phyloP scores from a whole-genome alignment of 345 rosid species.

The Aurinia saxatilis region DNA sequence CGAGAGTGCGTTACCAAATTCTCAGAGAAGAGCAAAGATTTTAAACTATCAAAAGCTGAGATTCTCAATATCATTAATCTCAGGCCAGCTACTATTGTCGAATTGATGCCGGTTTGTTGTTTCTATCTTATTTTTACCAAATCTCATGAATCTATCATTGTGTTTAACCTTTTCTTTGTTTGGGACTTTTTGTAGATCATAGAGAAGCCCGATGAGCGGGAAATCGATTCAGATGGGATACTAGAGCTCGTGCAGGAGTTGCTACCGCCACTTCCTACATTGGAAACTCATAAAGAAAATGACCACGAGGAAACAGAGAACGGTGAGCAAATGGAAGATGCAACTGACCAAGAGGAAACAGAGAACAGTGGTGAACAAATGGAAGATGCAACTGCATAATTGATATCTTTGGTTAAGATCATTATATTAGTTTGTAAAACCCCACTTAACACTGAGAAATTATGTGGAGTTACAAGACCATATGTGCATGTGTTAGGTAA shows the following conservation, averaged over 20 bases:
- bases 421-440: too few species aligned
- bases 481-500: too few species aligned
- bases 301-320: slow-evolving; percentile 21
- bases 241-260: slow-evolving; percentile 23
- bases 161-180: not conserved
- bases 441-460: too few species aligned
- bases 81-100: slow-evolving; percentile 49
- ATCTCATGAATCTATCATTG: not conserved
- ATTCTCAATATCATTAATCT: slow-evolving; percentile 61
- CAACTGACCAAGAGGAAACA: too few species aligned
- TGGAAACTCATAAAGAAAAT: not conserved
- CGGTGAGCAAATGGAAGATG: not conserved
- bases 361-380: too few species aligned
- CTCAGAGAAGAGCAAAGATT: slow-evolving; percentile 45
- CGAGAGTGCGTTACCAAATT: slow-evolving; percentile 46
- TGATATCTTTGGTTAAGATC: not conserved
- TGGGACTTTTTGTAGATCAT: slow-evolving; percentile 18
- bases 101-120: slow-evolving; percentile 43
- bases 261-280: slow-evolving; percentile 21
- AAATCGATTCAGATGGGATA: slow-evolving; percentile 4
- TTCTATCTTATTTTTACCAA: not conserved
- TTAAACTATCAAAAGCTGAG: slow-evolving; percentile 72
- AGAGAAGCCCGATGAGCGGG: slow-evolving; percentile 15
- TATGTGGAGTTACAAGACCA: too few species aligned
- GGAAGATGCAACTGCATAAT: not conserved